Conservation (phyloP, 2,329 filamentous ascomycete species). For the Calonectria ilicicola region DNA sequence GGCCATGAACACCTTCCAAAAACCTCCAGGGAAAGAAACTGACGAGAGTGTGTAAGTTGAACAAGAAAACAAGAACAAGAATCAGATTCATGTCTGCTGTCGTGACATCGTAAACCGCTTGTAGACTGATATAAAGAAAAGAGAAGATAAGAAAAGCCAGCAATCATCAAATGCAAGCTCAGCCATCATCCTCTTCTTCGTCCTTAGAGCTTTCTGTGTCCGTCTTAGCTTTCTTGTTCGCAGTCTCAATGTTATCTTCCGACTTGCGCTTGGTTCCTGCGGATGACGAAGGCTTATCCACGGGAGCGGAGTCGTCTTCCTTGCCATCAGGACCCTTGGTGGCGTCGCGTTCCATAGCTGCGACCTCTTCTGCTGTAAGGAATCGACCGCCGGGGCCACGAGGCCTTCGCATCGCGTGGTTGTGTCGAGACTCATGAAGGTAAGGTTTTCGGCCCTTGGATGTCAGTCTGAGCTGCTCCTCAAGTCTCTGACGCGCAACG, state of each 20-base stretch:
- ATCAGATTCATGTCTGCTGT: slow-evolving; percentile 45
- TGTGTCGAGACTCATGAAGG: slow-evolving; percentile 95
- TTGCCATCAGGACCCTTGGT: slow-evolving; percentile 59
- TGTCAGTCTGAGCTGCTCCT: slow-evolving; percentile 91
- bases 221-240: slow-evolving; percentile 70
- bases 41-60: slow-evolving; percentile 23
- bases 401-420: slow-evolving; percentile 96
- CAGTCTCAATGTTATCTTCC: slow-evolving; percentile 58
- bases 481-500: slow-evolving; percentile 91
- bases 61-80: slow-evolving; percentile 31
- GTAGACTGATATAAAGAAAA: slow-evolving; percentile 38
- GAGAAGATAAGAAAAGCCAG: slow-evolving; percentile 40
- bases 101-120: slow-evolving; percentile 53
- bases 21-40: slow-evolving; percentile 16
- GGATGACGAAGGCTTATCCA: slow-evolving; percentile 40
- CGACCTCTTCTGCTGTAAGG: slow-evolving; percentile 95
- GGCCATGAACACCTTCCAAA: slow-evolving; percentile 27
- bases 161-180: slow-evolving; percentile 34
- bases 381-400: slow-evolving; percentile 95
- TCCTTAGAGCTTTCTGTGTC: slow-evolving; percentile 55
- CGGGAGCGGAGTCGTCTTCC: slow-evolving; percentile 41
- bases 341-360: slow-evolving; percentile 80
- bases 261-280: slow-evolving; percentile 72
- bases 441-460: slow-evolving; percentile 98
- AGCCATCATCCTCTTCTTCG: slow-evolving; percentile 60